phyloP scores from a whole-genome alignment of 805 yeast species.

The Candida mattraensis region DNA sequence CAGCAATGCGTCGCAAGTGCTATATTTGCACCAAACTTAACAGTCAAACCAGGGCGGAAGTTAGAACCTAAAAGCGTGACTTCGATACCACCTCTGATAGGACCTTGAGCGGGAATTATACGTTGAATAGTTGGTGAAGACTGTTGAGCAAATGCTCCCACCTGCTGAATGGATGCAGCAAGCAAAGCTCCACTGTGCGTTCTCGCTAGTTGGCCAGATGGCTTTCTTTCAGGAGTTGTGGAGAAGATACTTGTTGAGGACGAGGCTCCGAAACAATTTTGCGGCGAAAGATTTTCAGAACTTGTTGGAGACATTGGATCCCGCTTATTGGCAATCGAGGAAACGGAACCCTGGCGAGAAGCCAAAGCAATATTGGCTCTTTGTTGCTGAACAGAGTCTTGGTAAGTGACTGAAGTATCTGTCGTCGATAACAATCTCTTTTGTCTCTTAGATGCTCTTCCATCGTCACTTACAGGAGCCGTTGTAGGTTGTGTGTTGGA shows the following conservation, averaged over 20 bases:
- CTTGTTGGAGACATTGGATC: slow-evolving; percentile 33
- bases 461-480: slow-evolving; percentile 10
- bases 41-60: slow-evolving; percentile 78
- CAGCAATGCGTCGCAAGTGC: slow-evolving; percentile 91
- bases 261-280: slow-evolving; percentile 28
- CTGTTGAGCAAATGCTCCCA: slow-evolving; percentile 2
- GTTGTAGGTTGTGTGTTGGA: slow-evolving; percentile 6
- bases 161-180: slow-evolving; percentile 2
- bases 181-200: slow-evolving; percentile 3
- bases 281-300: slow-evolving; percentile 35
- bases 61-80: slow-evolving; percentile 86
- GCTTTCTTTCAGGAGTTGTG: slow-evolving; percentile 33
- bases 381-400: slow-evolving; percentile 28
- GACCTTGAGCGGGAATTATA: slow-evolving; percentile 94
- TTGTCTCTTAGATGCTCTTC: slow-evolving; percentile 27
- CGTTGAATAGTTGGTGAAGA: slow-evolving; percentile 67
- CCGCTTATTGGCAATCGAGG: slow-evolving; percentile 22
- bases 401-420: slow-evolving; percentile 25
- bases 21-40: slow-evolving; percentile 80
- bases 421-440: slow-evolving; percentile 35
- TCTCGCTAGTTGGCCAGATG: slow-evolving; percentile 8
- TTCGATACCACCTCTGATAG: slow-evolving; percentile 94
- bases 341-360: slow-evolving; percentile 21
- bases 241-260: slow-evolving; percentile 33
- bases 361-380: slow-evolving; percentile 15